Percentiles rank a stretch among this genome's conserved stretches.
phyloP scores from a whole-genome alignment of 1,139 yeast genomes.

The Scheffersomyces insectosa region DNA sequence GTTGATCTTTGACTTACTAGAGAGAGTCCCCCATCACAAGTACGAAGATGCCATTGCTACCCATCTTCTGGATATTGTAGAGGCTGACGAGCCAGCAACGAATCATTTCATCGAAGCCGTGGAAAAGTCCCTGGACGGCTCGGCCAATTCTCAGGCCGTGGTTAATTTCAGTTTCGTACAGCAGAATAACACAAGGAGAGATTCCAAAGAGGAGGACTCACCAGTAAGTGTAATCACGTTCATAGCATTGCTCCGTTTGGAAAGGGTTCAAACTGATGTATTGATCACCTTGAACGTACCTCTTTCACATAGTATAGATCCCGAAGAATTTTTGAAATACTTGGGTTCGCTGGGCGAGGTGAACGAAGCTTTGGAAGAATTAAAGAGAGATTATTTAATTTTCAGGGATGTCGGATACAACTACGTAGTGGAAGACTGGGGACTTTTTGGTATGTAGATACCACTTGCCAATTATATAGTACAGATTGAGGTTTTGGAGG shows the following conservation, averaged over 20 bases:
- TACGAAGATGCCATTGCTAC: constrained; percentile 35
- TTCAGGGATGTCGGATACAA: constrained; percentile 18
- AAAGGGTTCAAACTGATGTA: constrained; percentile 58
- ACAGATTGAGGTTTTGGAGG: too few relatives aligned
- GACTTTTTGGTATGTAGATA: constrained; percentile 21
- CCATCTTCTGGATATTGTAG: constrained; percentile 46
- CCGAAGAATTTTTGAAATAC: constrained; percentile 22
- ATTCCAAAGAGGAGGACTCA: constrained; percentile 46
- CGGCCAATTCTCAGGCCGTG: constrained; percentile 6
- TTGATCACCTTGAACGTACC: constrained; percentile 64
- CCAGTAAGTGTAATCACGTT: constrained; percentile 37
- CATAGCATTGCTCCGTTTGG: constrained; percentile 54
- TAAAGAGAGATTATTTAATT: constrained; percentile 15
- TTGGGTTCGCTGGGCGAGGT: constrained; percentile 44
- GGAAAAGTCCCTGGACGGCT: constrained; percentile 7
- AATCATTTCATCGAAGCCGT: constrained; percentile 10
- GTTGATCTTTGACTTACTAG: constrained; percentile 71
- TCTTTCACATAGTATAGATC: constrained; percentile 14
- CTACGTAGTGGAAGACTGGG: constrained; percentile 28
- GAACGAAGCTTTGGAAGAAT: constrained; percentile 4
- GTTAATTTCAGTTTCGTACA: constrained; percentile 11
- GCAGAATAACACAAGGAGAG: constrained; percentile 39
- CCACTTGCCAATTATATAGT: neutral
- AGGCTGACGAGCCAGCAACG: constrained; percentile 19
- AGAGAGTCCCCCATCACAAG: constrained; percentile 39